These are phyloP conservation scores for Eurotiales sp. DNA, from an alignment of 2,329 filamentous ascomycete species.

Conservation along the genomic window DNA sequence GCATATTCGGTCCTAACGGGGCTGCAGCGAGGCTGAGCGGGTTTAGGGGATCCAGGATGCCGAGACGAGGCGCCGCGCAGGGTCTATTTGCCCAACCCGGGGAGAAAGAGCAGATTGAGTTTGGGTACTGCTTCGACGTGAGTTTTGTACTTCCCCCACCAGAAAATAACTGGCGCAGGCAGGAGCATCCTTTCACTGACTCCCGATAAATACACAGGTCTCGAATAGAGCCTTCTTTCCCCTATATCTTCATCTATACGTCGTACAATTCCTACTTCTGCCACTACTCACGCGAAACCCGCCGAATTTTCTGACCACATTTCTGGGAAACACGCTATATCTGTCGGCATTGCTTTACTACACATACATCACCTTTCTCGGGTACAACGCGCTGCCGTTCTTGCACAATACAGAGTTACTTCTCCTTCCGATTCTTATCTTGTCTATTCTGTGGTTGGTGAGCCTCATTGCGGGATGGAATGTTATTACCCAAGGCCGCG, in stretches of 20 bases:
- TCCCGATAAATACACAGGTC: constrained; percentile 38
- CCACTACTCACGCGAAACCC: constrained; percentile 49
- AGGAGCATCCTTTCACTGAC: neutral
- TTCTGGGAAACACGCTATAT: constrained; percentile 64
- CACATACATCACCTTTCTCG: constrained; percentile 65
- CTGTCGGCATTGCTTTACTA: constrained; percentile 64
- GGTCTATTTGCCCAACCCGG: constrained; percentile 57
- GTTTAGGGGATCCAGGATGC: constrained; percentile 41
- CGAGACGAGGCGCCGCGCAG: constrained; percentile 47
- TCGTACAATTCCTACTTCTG: constrained; percentile 64
- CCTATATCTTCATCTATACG: constrained; percentile 63
- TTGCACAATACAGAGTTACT: constrained; percentile 64
- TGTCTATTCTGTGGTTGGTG: constrained; percentile 57
- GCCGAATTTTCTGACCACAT: constrained; percentile 44
- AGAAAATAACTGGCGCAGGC: no score
- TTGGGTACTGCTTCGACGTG: constrained; percentile 69
- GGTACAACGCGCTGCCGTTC: constrained; percentile 66
- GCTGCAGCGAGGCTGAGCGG: constrained; percentile 43
- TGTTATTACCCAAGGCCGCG: constrained; percentile 41
- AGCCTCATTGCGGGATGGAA: constrained; percentile 47
- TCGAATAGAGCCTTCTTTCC: constrained; percentile 66
- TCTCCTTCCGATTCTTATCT: constrained; percentile 58
- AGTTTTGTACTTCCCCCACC: constrained; percentile 19
- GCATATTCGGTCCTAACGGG: constrained; percentile 56
- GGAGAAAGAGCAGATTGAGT: constrained; percentile 59